Evolutionary conservation across 441 rosid species (phyloP).

Genomic region (California macrophylla): DNA sequence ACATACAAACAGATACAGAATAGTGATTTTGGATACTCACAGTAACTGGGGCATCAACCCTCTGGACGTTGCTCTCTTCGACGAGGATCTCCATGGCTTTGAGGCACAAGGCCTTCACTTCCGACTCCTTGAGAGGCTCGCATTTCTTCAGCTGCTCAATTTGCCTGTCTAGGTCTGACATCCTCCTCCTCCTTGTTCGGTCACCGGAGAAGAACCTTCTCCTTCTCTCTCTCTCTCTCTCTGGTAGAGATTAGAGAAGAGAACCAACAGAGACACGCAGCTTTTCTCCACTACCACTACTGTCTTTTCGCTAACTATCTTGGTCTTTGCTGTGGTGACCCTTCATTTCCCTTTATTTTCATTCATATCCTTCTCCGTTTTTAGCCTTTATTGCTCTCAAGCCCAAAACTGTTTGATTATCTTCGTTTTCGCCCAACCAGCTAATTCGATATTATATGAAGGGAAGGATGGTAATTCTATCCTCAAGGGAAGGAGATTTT

Average conservation of each 20-base stretch:
- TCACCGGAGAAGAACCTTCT: neutral
- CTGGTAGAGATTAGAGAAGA: neutral
- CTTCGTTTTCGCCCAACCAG: too few relatives aligned
- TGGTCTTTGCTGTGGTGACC: neutral
- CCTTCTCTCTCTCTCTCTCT: neutral
- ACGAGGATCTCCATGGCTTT: slow-evolving; percentile 92
- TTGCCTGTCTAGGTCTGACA: slow-evolving; percentile 88
- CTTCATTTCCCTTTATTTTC: neutral
- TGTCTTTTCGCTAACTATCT: neutral
- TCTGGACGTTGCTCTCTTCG: slow-evolving; percentile 93
- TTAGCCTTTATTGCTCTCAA: too few relatives aligned
- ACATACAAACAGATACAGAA: neutral
- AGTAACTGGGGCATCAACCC: slow-evolving; percentile 92
- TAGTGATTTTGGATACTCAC: slow-evolving; percentile 21
- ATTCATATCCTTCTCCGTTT: too few relatives aligned
- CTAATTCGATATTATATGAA: neutral
- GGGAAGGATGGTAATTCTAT: neutral
- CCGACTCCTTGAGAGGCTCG: slow-evolving; percentile 85
- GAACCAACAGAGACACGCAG: neutral
- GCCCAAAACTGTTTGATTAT: too few relatives aligned
- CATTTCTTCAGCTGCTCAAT: slow-evolving; percentile 89
- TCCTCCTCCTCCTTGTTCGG: slow-evolving; percentile 19
- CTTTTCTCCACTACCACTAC: neutral
- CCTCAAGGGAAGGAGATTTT: neutral
- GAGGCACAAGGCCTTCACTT: slow-evolving; percentile 86